These are phyloP conservation scores for Auricularia sp. DNA, from an alignment of 768 basidiomycete species.

Conservation along the genomic window DNA sequence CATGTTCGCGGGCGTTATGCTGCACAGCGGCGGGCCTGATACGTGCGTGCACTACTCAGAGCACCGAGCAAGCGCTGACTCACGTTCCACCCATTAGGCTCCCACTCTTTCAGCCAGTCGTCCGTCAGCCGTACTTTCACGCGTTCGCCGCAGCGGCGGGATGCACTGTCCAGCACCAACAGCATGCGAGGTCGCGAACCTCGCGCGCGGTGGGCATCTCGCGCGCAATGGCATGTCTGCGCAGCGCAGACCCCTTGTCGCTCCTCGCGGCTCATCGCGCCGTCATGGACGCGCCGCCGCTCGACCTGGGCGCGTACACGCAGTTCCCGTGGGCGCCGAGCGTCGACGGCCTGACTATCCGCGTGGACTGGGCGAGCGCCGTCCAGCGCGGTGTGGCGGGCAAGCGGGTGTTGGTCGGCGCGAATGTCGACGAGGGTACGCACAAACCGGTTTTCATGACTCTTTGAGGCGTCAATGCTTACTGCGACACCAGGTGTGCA, in stretches of 20 bases:
- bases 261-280: background rate
- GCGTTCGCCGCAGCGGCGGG: conserved; percentile 25
- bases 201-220: background rate
- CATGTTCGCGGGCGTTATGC: conserved; percentile 6
- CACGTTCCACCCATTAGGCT: conserved; percentile 22
- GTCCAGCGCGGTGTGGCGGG: background rate
- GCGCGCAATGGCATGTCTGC: background rate
- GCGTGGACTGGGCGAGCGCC: background rate
- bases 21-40: conserved; percentile 5
- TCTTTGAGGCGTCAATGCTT: too few species aligned
- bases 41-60: background rate
- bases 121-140: conserved; percentile 26
- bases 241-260: background rate
- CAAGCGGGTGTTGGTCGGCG: conserved; percentile 11
- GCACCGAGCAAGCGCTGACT: conserved; percentile 27
- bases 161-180: background rate
- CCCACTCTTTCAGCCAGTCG: conserved; percentile 21
- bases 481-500: background rate
- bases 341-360: background rate
- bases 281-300: background rate
- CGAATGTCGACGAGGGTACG: conserved; percentile 37
- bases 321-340: conserved; percentile 1
- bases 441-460: background rate
- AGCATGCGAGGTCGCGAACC: background rate
- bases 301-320: background rate